Base-by-base conservation (phyloP, 75 land plant species). In the Pinus albicaulis region DNA sequence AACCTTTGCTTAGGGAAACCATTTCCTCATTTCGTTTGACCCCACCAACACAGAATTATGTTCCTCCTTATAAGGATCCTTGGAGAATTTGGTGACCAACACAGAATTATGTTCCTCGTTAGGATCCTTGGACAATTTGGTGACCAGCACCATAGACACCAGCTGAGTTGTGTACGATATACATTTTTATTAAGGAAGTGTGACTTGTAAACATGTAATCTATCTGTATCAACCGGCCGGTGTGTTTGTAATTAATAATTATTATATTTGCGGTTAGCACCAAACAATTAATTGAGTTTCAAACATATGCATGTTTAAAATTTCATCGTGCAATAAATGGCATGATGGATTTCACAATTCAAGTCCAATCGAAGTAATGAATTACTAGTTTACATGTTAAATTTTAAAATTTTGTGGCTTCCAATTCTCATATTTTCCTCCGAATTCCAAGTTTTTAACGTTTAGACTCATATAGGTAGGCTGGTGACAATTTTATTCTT, bases 61-160 rank as follows among this genome's bases (percentile, higher is more conserved):
- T 93, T n/a, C 94, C 96, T 66, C 96, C 96, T 71, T 92, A 77
- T 82, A 93, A 93, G 80, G 96, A 93, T 86, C 94, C 96, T 25
- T 93, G 96, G 96, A 88, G 96, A 84, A 92, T 93, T 83, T 93
- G 96, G 96, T 68, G 71, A 68, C 3, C 41, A 16, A 7, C 34
- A 34, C 38, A 84, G 26, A 79, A 84, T 25, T 93, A 89, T 65
- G 96, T 93, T n/a, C 94, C 96, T 66, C 96, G 92, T 73, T 92
- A 77, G 80, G 96, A 93, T 86, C 94, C 96, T 25, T 92, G 96
- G 96, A 88, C 94, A 84, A 92, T 93, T 83, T 93, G 96, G 96
- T 68, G 71, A 68, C 3, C 41, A 16, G 20, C 34, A 34, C 38
- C 10, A 34, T 13, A 63, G 31, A 63, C 16, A 31, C 66, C 31